Percentiles rank a stretch among this genome's conserved stretches.
Conservation (phyloP, 2,329 filamentous ascomycete species). For the Aphanocladium album region DNA sequence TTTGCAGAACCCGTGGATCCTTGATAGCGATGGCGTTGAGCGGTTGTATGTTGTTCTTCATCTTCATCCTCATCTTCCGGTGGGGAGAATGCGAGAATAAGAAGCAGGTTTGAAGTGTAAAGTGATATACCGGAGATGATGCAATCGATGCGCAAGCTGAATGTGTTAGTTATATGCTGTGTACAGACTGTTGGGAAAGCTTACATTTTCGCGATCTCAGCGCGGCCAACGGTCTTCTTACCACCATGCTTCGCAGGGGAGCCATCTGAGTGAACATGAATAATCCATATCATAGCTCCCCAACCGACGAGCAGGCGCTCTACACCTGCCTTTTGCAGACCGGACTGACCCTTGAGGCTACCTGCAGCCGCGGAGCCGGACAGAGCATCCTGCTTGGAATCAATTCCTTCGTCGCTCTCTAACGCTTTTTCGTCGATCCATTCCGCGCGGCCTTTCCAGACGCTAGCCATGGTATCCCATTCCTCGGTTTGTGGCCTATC, state of each 20-base stretch:
- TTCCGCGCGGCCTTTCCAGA: constrained; percentile 88
- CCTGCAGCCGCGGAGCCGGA: constrained; percentile 39
- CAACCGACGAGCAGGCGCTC: constrained; percentile 90
- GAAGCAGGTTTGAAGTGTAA: constrained; percentile 86
- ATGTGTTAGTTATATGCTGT: constrained; percentile 23
- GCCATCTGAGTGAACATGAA: constrained; percentile 78
- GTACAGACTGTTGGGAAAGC: constrained; percentile 24
- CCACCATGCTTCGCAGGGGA: constrained; percentile 33
- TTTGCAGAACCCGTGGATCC: constrained; percentile 43
- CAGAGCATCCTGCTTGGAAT: constrained; percentile 26
- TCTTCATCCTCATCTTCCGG: constrained; percentile 52
- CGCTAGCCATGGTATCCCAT: constrained; percentile 94
- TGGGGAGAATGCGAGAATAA: constrained; percentile 86
- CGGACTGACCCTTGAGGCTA: constrained; percentile 44
- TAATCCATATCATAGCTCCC: constrained; percentile 94
- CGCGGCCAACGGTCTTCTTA: constrained; percentile 54
- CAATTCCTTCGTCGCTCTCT: constrained; percentile 61
- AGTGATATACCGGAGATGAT: constrained; percentile 95
- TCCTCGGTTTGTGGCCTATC: constrained; percentile 79
- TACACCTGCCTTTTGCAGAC: constrained; percentile 43
- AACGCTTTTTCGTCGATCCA: constrained; percentile 86
- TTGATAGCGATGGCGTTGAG: constrained; percentile 32
- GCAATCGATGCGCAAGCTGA: constrained; percentile 87
- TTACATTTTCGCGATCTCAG: constrained; percentile 89
- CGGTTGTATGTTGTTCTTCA: constrained; percentile 24